Evolutionary conservation across 805 yeast species (phyloP).

Genomic region (Cyberlindnera japonica): DNA sequence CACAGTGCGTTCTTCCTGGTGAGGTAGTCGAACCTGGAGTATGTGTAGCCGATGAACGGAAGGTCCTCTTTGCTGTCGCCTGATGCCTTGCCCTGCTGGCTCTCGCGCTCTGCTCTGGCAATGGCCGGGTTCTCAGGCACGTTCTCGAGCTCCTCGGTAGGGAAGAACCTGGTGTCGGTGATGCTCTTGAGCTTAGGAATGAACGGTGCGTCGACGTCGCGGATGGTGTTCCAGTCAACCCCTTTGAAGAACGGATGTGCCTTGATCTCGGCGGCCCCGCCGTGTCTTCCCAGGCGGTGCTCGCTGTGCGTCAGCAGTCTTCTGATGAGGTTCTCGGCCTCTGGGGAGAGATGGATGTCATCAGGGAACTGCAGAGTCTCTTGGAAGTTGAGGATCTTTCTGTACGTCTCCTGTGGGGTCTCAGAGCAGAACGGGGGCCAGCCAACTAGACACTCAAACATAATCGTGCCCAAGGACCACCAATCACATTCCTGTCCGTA

Average conservation of each 20-base stretch:
- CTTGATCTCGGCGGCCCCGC: constrained; percentile 61
- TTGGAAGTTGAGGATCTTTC: constrained; percentile 90
- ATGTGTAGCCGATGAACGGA: constrained; percentile 97
- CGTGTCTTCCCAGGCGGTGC: constrained; percentile 69
- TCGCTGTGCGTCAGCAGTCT: constrained; percentile 84
- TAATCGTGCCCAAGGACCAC: constrained; percentile 98
- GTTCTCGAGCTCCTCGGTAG: constrained; percentile 92
- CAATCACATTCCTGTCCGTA: constrained; percentile 97
- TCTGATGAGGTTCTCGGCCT: constrained; percentile 83
- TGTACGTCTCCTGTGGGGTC: constrained; percentile 90
- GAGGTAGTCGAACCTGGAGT: constrained; percentile 88
- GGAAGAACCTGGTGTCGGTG: constrained; percentile 97
- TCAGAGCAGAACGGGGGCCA: constrained; percentile 97
- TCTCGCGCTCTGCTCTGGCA: constrained; percentile 61
- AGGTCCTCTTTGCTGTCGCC: constrained; percentile 74
- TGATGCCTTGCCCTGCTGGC: constrained; percentile 43
- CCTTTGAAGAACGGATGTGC: constrained; percentile 80
- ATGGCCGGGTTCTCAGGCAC: constrained; percentile 87
- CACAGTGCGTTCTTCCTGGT: constrained; percentile 62
- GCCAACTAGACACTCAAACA: constrained; percentile 93
- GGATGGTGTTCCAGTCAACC: constrained; percentile 71
- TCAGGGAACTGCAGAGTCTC: constrained; percentile 77
- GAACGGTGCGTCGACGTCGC: constrained; percentile 84
- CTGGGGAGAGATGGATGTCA: constrained; percentile 86
- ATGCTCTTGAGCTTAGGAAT: constrained; percentile 89